These are phyloP conservation scores for Phytophthora citrophthora DNA, from an alignment of 352 stramenopile genomes.

Conservation along the genomic window DNA sequence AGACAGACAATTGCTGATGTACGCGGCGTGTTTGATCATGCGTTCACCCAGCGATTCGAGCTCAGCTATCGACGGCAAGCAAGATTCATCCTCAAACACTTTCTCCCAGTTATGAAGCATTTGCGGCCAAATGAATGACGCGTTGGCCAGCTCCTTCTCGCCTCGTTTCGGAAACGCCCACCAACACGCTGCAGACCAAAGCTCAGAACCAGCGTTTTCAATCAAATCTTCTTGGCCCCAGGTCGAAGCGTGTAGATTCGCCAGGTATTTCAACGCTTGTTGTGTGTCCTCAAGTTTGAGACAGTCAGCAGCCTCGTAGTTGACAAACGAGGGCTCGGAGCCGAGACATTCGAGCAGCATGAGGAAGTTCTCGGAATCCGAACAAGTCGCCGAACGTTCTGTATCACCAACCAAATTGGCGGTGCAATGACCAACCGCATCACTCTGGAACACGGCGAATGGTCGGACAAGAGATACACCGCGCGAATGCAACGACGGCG, in stretches of 20 bases:
- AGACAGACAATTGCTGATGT: conserved; percentile 55
- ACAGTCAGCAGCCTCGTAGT: conserved; percentile 46
- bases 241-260: conserved; percentile 48
- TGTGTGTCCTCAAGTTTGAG: conserved; percentile 43
- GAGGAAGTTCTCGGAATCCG: conserved; percentile 52
- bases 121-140: conserved; percentile 45
- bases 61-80: conserved; percentile 16
- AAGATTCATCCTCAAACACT: conserved; percentile 19
- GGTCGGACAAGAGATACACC: conserved; percentile 55
- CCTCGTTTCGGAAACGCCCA: conserved; percentile 71
- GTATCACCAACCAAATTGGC: conserved; percentile 18
- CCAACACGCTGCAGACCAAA: conserved; percentile 60
- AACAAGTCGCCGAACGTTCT: conserved; percentile 3
- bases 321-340: conserved; percentile 12
- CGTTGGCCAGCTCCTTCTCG: conserved; percentile 43
- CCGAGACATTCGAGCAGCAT: conserved; percentile 60
- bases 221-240: conserved; percentile 41
- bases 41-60: conserved; percentile 44
- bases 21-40: conserved; percentile 53
- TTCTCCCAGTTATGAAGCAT: conserved; percentile 42
- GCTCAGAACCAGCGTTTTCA: conserved; percentile 23
- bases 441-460: conserved; percentile 51
- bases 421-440: conserved; percentile 21
- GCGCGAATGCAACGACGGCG: conserved; percentile 32
- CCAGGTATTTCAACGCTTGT: conserved; percentile 56